These are phyloP conservation scores for Rhizopogon vinicolor DNA, from an alignment of 768 basidiomycete genomes.

Conservation along the genomic window DNA sequence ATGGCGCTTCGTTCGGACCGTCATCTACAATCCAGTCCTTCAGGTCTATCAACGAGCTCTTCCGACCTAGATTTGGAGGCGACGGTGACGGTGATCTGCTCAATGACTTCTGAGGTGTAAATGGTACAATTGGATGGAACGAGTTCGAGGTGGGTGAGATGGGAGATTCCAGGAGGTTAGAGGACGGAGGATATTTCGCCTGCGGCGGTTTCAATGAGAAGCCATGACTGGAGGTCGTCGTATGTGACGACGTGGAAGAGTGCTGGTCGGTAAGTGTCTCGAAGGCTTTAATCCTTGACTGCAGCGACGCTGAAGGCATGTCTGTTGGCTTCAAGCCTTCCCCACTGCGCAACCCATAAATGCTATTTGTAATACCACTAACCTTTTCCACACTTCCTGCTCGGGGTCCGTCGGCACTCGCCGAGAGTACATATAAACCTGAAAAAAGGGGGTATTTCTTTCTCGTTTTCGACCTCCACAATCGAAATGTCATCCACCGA, in stretches of 20 bases:
- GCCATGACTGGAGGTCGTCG: conserved; percentile 14
- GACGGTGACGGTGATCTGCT: conserved; percentile 38
- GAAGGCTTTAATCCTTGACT: conserved; percentile 61
- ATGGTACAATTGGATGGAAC: conserved; percentile 38
- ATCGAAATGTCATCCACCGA: conserved; percentile 28
- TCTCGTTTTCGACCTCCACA: neutral
- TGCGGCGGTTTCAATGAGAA: conserved; percentile 7
- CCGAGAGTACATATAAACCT: neutral
- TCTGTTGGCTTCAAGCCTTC: conserved; percentile 1
- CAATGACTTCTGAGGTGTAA: conserved; percentile 21
- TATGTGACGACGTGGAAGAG: conserved; percentile 18
- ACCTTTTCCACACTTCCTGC: too few relatives aligned
- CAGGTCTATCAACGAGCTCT: conserved; percentile 64
- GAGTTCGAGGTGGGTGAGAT: conserved; percentile 42
- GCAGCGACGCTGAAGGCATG: conserved; percentile 45
- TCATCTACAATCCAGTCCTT: conserved; percentile 73
- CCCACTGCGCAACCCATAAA: conserved; percentile 5
- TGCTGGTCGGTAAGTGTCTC: conserved; percentile 40
- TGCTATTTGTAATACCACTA: neutral
- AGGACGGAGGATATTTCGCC: conserved; percentile 1
- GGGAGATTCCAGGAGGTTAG: conserved; percentile 43
- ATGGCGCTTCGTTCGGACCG: conserved; percentile 32
- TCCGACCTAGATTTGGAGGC: conserved; percentile 36
- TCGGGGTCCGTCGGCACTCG: neutral
- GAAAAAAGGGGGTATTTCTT: neutral